Evolutionary conservation across 768 basidiomycete species (phyloP), one percentile per base, ranked within the genome.

Genomic region (Sarcomyxa edulis): DNA sequence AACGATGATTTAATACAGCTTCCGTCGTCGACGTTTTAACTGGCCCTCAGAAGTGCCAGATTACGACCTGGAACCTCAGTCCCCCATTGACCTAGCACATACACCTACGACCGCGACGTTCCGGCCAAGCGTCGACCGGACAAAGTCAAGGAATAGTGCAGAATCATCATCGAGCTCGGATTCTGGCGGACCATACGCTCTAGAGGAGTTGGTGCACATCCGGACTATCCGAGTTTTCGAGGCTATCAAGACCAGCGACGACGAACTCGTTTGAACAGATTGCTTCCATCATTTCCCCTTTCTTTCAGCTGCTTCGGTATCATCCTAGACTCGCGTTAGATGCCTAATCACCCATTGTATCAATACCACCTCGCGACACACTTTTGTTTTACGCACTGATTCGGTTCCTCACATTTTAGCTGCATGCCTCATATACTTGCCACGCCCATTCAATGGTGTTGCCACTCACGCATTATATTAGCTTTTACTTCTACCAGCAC

Each of bases 11-110:
- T n/a, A n/a, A n/a, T n/a, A n/a, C n/a, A 86, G 84, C 43, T 85
- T 84, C 61, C 75, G 77, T 27, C 74, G 81, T 36, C 64, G 63
- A 40, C 75, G 84, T 28, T 75, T 85, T 53, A 75, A 83, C 48
- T 85, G 81, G 82, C 80, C 81, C 5, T 60, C 67, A 27, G 70
- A 74, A 30, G 53, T 57, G 21, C 52, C 62, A 35, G 65, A 66
- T 44, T 48, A 37, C 30, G 33, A 50, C 19, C 30, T 42, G 10
- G 38, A 32, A n/a, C n/a, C n/a, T n/a, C 7, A 16, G 15, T 24
- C 25, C 31, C 23, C 44, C 25, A 24, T 36, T 42, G 32, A 28
- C 35, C 43, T 46, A 44, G 12, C 20, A 25, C 24, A 31, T 25
- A 10, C 12, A 14, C n/a, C 18, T 18, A 26, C 25, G 21, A 28